phyloP scores from a whole-genome alignment of 2,329 filamentous ascomycete genomes.

The Trichoderma sp. region DNA sequence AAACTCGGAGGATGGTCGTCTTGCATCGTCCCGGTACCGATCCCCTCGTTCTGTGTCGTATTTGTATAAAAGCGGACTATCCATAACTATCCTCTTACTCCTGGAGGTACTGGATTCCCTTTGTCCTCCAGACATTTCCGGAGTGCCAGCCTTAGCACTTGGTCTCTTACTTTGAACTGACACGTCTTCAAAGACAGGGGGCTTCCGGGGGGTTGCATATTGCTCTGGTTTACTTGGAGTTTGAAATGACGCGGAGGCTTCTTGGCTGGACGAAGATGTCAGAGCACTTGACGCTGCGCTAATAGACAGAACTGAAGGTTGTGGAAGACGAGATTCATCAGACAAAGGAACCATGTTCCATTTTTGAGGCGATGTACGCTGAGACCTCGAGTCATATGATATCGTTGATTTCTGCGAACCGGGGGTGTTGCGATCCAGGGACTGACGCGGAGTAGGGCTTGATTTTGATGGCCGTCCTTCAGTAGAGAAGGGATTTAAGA shows the following conservation, averaged over 20 bases:
- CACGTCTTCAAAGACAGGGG: neutral
- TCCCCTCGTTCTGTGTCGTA: neutral
- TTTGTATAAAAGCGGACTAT: neutral
- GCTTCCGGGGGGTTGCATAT: neutral
- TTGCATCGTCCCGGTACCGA: neutral
- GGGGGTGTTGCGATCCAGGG: constrained; percentile 33
- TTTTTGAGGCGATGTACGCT: constrained; percentile 29
- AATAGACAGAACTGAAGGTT: constrained; percentile 50
- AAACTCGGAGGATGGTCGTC: neutral
- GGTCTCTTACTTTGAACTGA: neutral
- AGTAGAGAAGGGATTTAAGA: constrained; percentile 25
- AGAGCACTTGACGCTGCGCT: constrained; percentile 58
- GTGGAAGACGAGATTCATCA: constrained; percentile 24
- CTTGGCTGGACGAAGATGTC: constrained; percentile 33
- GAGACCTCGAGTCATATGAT: constrained; percentile 35
- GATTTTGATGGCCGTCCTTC: constrained; percentile 28
- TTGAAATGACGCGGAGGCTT: constrained; percentile 19
- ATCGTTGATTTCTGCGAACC: constrained; percentile 52
- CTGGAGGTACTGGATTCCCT: neutral
- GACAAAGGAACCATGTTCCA: constrained; percentile 43
- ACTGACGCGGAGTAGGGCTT: constrained; percentile 26
- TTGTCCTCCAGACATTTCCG: neutral
- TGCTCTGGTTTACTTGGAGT: neutral
- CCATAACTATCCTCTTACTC: neutral
- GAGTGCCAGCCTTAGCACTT: neutral